Base-by-base conservation (phyloP, 2,329 filamentous ascomycete species). In the Penicillium fuscoglaucum region DNA sequence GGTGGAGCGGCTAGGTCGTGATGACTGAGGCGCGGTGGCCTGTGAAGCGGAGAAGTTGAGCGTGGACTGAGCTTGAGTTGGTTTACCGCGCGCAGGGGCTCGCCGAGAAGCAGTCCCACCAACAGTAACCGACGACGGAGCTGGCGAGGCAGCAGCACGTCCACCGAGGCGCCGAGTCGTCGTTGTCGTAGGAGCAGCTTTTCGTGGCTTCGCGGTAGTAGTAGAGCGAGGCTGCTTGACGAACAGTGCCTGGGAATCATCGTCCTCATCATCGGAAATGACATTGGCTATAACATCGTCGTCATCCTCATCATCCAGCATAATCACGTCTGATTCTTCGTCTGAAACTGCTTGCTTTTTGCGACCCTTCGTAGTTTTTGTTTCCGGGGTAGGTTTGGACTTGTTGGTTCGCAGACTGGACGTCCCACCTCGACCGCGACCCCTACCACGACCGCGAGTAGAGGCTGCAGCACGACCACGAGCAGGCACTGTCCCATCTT, bases 361-460 rank as follows among this genome's bases (percentile, higher is more conserved):
- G 7, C 72, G 68, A 41, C 67, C 61, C 51, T 61, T 62, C 1
- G 66, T 60, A 7, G 68, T 24, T 24, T 39, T 57, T 19, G 26
- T 37, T 44, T 75, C 58, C 19, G 76, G 64, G 29, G 73, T 64
- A 21, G 70, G 62, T 39, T 68, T 65, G 24, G 68, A 57, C 24
- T 73, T 76, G 41, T 74, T 73, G 12, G 52, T 59, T 13, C 73
- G 65, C 5, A 71, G 57, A n/a, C 68, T 73, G 7, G 76, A 69
- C 48, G 79, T 71, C 52, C 79, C 72, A 29, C 80, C 76, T 53
- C 78, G 68, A 24, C 78, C 78, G 33, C 77, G 70, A 17, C 79
- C 78, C 39, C 78, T 71, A 13, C 80, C 79, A 54, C 82, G 76
- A 26, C 82, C 82, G 57, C 79, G 76, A 21, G 76, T 72, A 29